Evolutionary conservation across 352 stramenopile species (phyloP), one percentile per base, ranked within the genome.

Genomic region (Pythium plurisporium): DNA sequence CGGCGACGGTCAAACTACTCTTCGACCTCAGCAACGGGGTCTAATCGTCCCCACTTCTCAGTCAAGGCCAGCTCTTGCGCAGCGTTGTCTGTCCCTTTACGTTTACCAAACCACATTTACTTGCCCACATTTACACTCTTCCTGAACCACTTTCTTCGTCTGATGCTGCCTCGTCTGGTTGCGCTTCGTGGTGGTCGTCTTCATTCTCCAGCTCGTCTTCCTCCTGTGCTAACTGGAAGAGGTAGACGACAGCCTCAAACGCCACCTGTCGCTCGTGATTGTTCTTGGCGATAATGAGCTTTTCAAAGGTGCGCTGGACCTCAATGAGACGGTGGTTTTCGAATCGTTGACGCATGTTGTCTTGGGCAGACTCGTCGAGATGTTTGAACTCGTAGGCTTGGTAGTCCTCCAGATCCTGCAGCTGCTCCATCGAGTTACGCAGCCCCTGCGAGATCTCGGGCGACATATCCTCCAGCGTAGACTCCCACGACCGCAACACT

Each of bases 161-260:
- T 15, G 10, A 15, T 38, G 15, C 15, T 15, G 33, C 20, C 31
- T 34, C 33, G 10, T 38, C 33, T 17, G 19, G 19, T 48, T 47
- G 43, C 23, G 44, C 49, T 48, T 40, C 36, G 17, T 48, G 36
- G 19, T 58, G 25, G 0, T 31, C 14, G n/a, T 60, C 40, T 44
- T 49, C 40, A 14, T 37, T 30, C 11, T 45, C 26, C 40, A 48
- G 9, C 1, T 62, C 48, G 4, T 54, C 60, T 4, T 54, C 45
- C 55, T 89, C 78, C 20, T 89, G 56, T 27, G 78, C 78, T n/a
- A 91, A 42, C 50, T 87, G 81, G 42, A 91, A 86, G 37, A 89
- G 43, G 26, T 71, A 84, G 20, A 91, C 63, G 2, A 68, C 65
- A 11, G 74, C 69, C 29, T 91, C 81, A 45, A 82, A 76, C 19